Evolutionary conservation across 2,329 filamentous ascomycete genomes (phyloP), one percentile per base, ranked within the genome.

Genomic region (Phialemoniopsis sp.): DNA sequence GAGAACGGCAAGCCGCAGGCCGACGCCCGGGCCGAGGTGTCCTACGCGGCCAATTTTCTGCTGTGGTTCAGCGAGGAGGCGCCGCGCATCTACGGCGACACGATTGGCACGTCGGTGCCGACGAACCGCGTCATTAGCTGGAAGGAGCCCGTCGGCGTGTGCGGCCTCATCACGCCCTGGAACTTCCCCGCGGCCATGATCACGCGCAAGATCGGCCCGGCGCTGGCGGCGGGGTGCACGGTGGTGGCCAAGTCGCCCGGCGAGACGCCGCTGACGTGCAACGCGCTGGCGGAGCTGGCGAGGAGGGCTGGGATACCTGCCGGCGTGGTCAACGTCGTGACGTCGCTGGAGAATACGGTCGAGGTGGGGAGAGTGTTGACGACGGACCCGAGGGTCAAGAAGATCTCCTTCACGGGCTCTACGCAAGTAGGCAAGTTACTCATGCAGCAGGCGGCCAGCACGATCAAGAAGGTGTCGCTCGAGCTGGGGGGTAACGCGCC

Each of bases 381-480:
- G 29, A 30, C 29, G 9, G n/a, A 44, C 32, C 10, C 18, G 28
- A 14, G 42, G 29, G 61, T 70, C 1, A 64, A 63, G 36, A 88
- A 89, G 55, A 68, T 89, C 39, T 85, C 82, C 43, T 90, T 89
- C 51, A 89, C 86, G 0, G 86, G 86, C 13, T 80, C 76, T 47
- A 86, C 85, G 0, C 61, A 65, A 0, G 76, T 88, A 0, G 86
- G 86, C 3, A 73, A 76, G 16, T 80, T 83, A 45, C 72, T 88
- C 31, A 80, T 81, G 2, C 63, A 68, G 4, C 70, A 72, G 8
- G 80, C 79, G 3, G 82, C 80, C 13, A 75, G 78, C 50, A 67
- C 78, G 50, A 65, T 85, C 39, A 87, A 87, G 63, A 82, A 82
- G 1, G 70, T 79, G 13, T 63, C 85, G 2, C 73, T 87, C 58